A percentile compares a stretch with the other conserved stretches of the same genome.
Conservation (phyloP, 129 eudicot genomes). For the Flaveria robusta region DNA sequence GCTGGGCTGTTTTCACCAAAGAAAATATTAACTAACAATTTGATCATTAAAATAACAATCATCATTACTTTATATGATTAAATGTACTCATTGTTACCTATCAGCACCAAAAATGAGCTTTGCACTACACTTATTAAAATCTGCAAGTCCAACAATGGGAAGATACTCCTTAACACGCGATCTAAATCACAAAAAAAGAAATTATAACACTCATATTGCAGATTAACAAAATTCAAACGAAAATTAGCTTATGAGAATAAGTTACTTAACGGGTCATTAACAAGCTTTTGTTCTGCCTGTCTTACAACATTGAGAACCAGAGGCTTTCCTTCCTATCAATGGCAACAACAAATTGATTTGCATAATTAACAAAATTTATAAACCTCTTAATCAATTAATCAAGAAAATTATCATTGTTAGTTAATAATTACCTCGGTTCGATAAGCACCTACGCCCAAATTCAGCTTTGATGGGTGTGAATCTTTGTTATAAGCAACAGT, state of each 20-base stretch:
- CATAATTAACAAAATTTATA: neutral
- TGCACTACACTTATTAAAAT: constrained; percentile 90
- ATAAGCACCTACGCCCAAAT: constrained; percentile 96
- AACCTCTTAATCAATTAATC: constrained; percentile 13
- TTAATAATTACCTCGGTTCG: constrained; percentile 72
- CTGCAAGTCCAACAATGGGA: constrained; percentile 87
- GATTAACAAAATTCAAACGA: neutral
- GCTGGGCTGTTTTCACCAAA: constrained; percentile 60
- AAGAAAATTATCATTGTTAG: neutral
- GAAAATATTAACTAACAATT: neutral
- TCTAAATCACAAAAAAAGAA: constrained; percentile 33
- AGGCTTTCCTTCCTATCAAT: constrained; percentile 81
- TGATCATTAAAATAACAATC: neutral
- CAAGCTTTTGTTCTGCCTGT: constrained; percentile 78
- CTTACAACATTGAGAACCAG: constrained; percentile 90
- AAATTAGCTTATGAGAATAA: neutral
- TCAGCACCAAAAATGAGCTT: constrained; percentile 91
- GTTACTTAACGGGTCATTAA: constrained; percentile 69
- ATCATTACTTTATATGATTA: neutral
- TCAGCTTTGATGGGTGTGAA: constrained; percentile 70
- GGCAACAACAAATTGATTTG: constrained; percentile 24
- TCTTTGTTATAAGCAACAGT: constrained; percentile 95
- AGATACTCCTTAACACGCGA: constrained; percentile 92
- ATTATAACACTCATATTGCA: neutral
- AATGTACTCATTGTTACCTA: constrained; percentile 48